Percentiles rank a stretch among this genome's conserved stretches.
Evolutionary conservation across 2,329 filamentous ascomycete species (phyloP).

Genomic region (Fusarium citri): DNA sequence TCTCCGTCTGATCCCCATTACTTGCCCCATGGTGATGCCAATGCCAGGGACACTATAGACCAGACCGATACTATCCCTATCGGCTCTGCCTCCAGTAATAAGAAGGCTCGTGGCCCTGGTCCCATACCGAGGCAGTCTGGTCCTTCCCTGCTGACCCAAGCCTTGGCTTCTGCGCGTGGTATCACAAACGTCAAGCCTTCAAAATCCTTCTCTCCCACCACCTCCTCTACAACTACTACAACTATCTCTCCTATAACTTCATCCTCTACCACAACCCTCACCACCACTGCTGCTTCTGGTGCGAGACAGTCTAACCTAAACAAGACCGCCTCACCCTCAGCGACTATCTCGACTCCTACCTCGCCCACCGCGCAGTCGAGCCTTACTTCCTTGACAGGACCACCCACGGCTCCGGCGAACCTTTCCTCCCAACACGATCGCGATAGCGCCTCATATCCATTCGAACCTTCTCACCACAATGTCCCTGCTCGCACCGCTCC

Average conservation of each 20-base stretch:
- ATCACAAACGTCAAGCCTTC: constrained; percentile 50
- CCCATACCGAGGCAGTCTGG: constrained; percentile 59
- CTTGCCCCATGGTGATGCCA: constrained; percentile 41
- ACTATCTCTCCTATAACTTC: constrained; percentile 29
- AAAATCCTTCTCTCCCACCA: constrained; percentile 24
- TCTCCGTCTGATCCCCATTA: constrained; percentile 39
- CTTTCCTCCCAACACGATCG: constrained; percentile 35
- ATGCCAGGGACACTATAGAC: constrained; percentile 36
- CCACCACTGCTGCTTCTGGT: constrained; percentile 3
- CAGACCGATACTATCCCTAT: constrained; percentile 26
- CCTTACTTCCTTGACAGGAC: constrained; percentile 16
- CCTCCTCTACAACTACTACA: constrained; percentile 18
- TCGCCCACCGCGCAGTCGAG: constrained; percentile 18
- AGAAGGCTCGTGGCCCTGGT: constrained; percentile 57
- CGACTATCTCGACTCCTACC: constrained; percentile 23
- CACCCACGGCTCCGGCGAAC: constrained; percentile 18
- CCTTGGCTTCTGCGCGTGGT: constrained; percentile 68
- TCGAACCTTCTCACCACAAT: constrained; percentile 47
- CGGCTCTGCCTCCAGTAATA: constrained; percentile 49
- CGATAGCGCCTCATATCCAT: constrained; percentile 30
- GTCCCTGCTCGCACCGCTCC: constrained; percentile 52
- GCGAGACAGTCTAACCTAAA: constrained; percentile 28
- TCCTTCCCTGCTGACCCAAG: constrained; percentile 68
- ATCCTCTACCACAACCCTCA: constrained; percentile 14
- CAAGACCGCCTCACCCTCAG: constrained; percentile 21